A percentile compares a stretch with the other conserved stretches of the same genome.
Conservation (phyloP, 805 yeast genomes). For the Wickerhamomyces mucosus region DNA sequence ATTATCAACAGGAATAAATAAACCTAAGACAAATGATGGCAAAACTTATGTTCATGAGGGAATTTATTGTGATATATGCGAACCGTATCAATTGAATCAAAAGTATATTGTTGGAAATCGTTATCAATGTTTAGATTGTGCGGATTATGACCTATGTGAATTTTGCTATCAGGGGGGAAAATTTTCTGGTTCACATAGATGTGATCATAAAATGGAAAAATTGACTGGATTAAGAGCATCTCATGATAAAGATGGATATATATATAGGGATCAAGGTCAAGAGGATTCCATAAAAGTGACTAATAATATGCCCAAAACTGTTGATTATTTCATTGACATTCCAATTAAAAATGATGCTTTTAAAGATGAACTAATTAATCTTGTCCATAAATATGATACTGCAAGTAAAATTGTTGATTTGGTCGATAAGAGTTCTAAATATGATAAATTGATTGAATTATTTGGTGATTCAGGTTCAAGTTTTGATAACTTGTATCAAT, state of each 20-base stretch:
- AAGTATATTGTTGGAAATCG: constrained; percentile 3
- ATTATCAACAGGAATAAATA: neutral
- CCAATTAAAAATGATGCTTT: constrained; percentile 1
- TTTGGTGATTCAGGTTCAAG: neutral
- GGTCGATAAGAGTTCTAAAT: constrained; percentile 1
- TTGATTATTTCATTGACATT: constrained; percentile 3
- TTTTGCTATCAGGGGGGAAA: constrained; percentile 2
- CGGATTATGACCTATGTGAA: constrained; percentile 7
- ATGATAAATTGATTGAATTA: constrained; percentile 1
- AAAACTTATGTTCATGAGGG: constrained; percentile 2
- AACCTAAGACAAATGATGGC: neutral
- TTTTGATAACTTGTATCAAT: neutral
- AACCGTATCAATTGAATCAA: constrained; percentile 3
- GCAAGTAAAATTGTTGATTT: constrained; percentile 7
- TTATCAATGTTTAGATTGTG: constrained; percentile 7
- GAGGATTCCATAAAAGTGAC: neutral
- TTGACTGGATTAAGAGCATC: too few species aligned
- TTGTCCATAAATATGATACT: constrained; percentile 4
- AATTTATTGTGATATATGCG: constrained; percentile 9
- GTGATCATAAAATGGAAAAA: constrained; percentile 3
- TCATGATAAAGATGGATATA: neutral
- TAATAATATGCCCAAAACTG: neutral
- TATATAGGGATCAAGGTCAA: neutral
- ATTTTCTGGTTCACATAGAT: neutral
- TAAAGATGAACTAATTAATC: neutral